Conservation (phyloP, 1,284 basidiomycete genomes). For the Malassezia yamatoensis region DNA sequence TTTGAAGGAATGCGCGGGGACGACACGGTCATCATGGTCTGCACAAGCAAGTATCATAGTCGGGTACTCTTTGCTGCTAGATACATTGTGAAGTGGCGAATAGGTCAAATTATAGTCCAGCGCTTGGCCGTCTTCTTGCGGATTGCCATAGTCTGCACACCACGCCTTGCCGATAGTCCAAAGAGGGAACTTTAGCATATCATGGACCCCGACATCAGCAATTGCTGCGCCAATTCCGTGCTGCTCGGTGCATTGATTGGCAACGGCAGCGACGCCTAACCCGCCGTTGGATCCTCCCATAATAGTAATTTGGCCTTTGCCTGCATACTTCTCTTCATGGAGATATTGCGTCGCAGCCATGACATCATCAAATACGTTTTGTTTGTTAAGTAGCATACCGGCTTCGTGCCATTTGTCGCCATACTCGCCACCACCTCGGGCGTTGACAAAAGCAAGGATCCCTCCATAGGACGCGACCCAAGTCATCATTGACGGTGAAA, state of each 20-base stretch:
- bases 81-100: constrained; percentile 43
- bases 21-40: constrained; percentile 45
- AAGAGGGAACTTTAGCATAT: constrained; percentile 55
- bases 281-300: constrained; percentile 55
- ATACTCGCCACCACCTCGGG: constrained; percentile 70
- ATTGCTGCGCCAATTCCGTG: constrained; percentile 58
- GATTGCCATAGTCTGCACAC: constrained; percentile 72
- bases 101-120: constrained; percentile 41
- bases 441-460: constrained; percentile 58
- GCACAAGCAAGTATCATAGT: constrained; percentile 37
- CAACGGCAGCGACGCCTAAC: constrained; percentile 65
- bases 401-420: constrained; percentile 57
- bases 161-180: constrained; percentile 59
- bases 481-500: constrained; percentile 64
- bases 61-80: constrained; percentile 34
- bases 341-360: constrained; percentile 58
- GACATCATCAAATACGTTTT: constrained; percentile 64
- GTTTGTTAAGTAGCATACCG: constrained; percentile 44
- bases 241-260: constrained; percentile 66
- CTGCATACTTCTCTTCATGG: constrained; percentile 61
- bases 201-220: constrained; percentile 55
- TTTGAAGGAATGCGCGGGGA: constrained; percentile 44
- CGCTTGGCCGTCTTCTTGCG: constrained; percentile 50
- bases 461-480: constrained; percentile 66
- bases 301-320: constrained; percentile 63